Evolutionary conservation across 805 yeast species (phyloP).

Genomic region (Ogataea paraovalis): DNA sequence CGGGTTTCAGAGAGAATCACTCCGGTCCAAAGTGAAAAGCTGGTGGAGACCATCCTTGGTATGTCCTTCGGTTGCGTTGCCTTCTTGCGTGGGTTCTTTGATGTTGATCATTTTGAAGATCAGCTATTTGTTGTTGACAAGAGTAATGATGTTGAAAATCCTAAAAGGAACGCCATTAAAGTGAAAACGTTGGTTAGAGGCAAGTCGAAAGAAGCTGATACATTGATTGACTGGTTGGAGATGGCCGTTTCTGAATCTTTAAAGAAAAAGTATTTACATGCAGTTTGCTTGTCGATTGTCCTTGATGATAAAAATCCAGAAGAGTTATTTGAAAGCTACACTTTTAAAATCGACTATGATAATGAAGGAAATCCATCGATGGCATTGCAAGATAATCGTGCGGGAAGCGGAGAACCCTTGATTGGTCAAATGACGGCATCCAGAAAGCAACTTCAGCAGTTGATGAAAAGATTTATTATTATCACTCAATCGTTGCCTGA

Average conservation of each 20-base stretch:
- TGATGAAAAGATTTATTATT: constrained; percentile 49
- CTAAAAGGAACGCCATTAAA: constrained; percentile 31
- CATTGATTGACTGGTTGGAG: constrained; percentile 51
- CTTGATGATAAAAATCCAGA: constrained; percentile 40
- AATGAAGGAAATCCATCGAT: constrained; percentile 18
- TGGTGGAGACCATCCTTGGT: constrained; percentile 44
- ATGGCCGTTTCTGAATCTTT: constrained; percentile 45
- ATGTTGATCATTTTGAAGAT: constrained; percentile 50
- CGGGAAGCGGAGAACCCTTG: constrained; percentile 9
- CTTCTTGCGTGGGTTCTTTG: constrained; percentile 53
- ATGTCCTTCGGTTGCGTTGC: constrained; percentile 58
- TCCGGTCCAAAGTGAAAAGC: constrained; percentile 34
- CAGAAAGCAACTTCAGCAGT: constrained; percentile 42
- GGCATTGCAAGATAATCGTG: constrained; percentile 23
- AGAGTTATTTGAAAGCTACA: constrained; percentile 46
- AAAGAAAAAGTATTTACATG: constrained; percentile 37
- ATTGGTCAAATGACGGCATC: constrained; percentile 31
- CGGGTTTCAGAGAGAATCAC: constrained; percentile 21
- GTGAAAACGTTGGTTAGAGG: constrained; percentile 49
- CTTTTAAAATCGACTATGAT: constrained; percentile 44
- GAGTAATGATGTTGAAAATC: background rate
- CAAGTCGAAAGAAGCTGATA: constrained; percentile 42
- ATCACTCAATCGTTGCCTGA: constrained; percentile 52
- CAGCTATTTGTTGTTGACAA: constrained; percentile 40
- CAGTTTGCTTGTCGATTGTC: constrained; percentile 43